Evolutionary conservation across 768 basidiomycete species (phyloP), one percentile per base, ranked within the genome.

Genomic region (Chiua virens): DNA sequence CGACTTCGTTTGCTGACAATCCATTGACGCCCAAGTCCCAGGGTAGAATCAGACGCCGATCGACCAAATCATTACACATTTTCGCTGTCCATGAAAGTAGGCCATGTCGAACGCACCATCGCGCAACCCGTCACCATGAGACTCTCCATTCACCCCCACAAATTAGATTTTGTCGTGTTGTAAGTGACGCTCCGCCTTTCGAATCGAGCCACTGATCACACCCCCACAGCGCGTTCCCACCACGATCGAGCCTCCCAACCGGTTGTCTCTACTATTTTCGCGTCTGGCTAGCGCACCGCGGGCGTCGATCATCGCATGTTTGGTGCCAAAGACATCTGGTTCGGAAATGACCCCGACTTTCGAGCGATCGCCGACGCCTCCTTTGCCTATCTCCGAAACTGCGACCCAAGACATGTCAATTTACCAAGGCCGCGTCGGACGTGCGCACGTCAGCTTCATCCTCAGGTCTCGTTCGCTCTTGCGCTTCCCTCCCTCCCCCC

Each of bases 341-440:
- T 86, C 13, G 85, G 81, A 17, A 80, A 73, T 59, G 83, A 87
- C 59, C 82, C 81, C 5, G 83, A 87, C 59, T 86, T 87, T 61
- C 64, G 70, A 39, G 70, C 77, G 2, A 79, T 87, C 38, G 68
- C 71, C 18, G 77, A 85, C 40, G 82, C 80, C 10, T 78, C 79
- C 2, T 81, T 83, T 58, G 80, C 82, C 36, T 64, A 74, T 30
- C 64, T 80, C 52, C 79, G 74, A 54, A 72, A 55, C 34, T n/a
- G 66, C 70, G 25, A 73, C 74, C 20, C 57, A 72, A 13, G 75
- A 75, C 50, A 69, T 74, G 63, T 75, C 81, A 52, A 60, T 80
- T 36, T 86, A 86, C 63, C 75, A 81, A 51, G 78, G 72, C 7
- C 67, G 72, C 43, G 75, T 85, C 28, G 86, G 86, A 22, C 73